Evolutionary conservation across 495 filamentous ascomycete species (phyloP).

Genomic region (Amniculicola lignicola): DNA sequence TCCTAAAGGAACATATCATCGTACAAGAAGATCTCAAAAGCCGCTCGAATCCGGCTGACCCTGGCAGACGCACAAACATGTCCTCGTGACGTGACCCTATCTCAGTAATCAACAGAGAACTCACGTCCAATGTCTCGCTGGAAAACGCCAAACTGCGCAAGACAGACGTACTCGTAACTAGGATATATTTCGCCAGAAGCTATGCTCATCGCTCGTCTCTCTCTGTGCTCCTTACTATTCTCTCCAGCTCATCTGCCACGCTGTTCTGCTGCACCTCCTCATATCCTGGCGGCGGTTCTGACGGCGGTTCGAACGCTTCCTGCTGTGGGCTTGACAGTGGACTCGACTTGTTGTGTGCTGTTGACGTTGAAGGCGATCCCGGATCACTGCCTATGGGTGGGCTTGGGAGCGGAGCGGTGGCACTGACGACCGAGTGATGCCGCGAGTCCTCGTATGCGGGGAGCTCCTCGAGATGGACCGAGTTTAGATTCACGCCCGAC

Average conservation of each 20-base stretch:
- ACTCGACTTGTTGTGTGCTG: slow-evolving; percentile 17
- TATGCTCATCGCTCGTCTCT: slow-evolving; percentile 4
- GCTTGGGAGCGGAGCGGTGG: slow-evolving; percentile 9
- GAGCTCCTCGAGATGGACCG: slow-evolving; percentile 74
- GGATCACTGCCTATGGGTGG: slow-evolving; percentile 3
- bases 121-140: too few species aligned
- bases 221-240: slow-evolving; percentile 28
- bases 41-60: too few species aligned
- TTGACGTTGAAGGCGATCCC: slow-evolving; percentile 12
- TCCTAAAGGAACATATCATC: too few species aligned
- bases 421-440: slow-evolving; percentile 5
- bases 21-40: too few species aligned
- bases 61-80: too few species aligned
- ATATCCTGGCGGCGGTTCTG: slow-evolving; percentile 88
- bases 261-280: slow-evolving; percentile 83
- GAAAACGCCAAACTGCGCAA: too few species aligned
- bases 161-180: too few species aligned
- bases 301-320: slow-evolving; percentile 50
- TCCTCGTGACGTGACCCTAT: too few species aligned
- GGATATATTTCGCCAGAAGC: too few species aligned
- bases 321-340: slow-evolving; percentile 18
- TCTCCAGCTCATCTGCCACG: slow-evolving; percentile 60
- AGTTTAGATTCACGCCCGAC: slow-evolving; percentile 53
- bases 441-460: slow-evolving; percentile 66
- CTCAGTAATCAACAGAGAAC: too few species aligned